Evolutionary conservation across 352 stramenopile species (phyloP).

Genomic region (Blastocystis sp.): DNA sequence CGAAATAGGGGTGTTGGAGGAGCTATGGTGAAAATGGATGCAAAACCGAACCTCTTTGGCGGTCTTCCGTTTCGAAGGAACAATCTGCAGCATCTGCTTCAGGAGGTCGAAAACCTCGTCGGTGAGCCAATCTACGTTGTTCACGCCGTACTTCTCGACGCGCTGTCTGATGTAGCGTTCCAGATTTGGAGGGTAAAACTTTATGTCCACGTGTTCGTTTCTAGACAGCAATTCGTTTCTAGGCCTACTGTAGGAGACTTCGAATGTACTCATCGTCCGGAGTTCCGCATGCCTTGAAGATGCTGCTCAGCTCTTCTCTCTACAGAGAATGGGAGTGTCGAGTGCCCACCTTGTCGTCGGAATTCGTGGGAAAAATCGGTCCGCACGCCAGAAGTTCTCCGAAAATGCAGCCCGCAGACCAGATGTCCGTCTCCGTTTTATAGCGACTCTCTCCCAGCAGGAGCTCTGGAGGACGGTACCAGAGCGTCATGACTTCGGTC

Average conservation of each 20-base stretch:
- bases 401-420: constrained; percentile 81
- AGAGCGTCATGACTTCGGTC: constrained; percentile 51
- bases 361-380: constrained; percentile 41
- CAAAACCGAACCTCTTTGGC: background rate
- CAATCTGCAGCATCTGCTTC: background rate
- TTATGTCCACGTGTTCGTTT: background rate
- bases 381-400: constrained; percentile 67
- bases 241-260: background rate
- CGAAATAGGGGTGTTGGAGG: constrained; percentile 18
- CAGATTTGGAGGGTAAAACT: background rate
- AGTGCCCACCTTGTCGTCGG: background rate
- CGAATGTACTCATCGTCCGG: background rate
- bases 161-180: background rate
- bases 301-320: background rate
- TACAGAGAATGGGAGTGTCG: background rate
- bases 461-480: constrained; percentile 51
- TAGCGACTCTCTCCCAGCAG: constrained; percentile 61
- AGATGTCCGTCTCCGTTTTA: constrained; percentile 74
- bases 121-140: constrained; percentile 4
- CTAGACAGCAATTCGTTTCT: background rate
- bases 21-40: background rate
- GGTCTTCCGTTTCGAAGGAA: background rate
- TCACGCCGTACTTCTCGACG: background rate
- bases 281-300: constrained; percentile 25
- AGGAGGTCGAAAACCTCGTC: constrained; percentile 28